Conservation (phyloP, 2,329 filamentous ascomycete species). For the Aspergillus sp. region DNA sequence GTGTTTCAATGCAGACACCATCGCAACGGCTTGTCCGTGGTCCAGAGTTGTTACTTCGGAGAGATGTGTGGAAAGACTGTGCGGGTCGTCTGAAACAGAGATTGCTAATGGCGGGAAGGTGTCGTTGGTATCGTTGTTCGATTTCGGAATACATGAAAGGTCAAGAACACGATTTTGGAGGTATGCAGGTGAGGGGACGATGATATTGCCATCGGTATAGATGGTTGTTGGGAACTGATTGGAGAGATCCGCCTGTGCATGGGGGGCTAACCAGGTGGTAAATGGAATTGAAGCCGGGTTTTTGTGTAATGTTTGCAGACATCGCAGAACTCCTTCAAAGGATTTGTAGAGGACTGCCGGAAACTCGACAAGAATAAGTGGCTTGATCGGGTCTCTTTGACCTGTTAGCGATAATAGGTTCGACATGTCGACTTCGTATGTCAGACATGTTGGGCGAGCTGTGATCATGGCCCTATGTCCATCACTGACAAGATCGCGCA, state of each 20-base stretch:
- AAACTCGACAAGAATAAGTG: constrained; percentile 8
- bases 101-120: no score
- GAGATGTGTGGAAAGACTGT: not conserved
- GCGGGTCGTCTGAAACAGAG: no score
- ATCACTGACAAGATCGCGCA: not conserved
- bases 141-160: not conserved
- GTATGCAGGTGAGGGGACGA: not conserved
- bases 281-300: constrained; percentile 2
- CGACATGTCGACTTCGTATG: not conserved
- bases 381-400: not conserved
- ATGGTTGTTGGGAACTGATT: not conserved
- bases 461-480: not conserved
- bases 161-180: not conserved
- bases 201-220: not conserved
- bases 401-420: no score
- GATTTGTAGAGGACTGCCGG: constrained; percentile 7
- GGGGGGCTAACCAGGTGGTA: constrained; percentile 1
- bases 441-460: not conserved
- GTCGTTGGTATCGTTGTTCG: not conserved
- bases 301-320: constrained; percentile 3
- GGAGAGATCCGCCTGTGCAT: not conserved
- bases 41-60: constrained; percentile 1
- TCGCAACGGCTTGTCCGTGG: constrained; percentile 2
- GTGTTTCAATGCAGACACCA: constrained; percentile 6
- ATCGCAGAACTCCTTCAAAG: constrained; percentile 8